phyloP scores from a whole-genome alignment of 1,139 yeast species.

The Saccharomyces hybrid region DNA sequence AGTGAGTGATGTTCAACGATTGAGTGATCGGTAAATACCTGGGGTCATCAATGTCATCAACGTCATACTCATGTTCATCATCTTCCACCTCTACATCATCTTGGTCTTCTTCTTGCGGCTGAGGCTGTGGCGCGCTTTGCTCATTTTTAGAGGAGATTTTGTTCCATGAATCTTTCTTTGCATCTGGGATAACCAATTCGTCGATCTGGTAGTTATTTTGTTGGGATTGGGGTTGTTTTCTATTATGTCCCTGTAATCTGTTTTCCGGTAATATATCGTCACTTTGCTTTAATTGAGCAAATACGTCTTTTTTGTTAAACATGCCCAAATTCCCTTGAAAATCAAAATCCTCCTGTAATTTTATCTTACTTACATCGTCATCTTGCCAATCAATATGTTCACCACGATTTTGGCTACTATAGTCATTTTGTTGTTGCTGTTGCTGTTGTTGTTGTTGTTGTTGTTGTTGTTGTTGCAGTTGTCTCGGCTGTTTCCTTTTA shows the following conservation, averaged over 20 bases:
- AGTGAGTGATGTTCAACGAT: slow-evolving; percentile 32
- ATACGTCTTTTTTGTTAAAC: slow-evolving; percentile 76
- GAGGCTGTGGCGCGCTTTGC: slow-evolving; percentile 5
- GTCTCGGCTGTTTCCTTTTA: slow-evolving; percentile 12
- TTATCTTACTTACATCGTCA: slow-evolving; percentile 44
- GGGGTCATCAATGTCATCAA: slow-evolving; percentile 9
- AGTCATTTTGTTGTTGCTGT: slow-evolving; percentile 5
- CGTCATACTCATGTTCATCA: slow-evolving; percentile 13
- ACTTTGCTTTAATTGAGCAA: slow-evolving; percentile 61
- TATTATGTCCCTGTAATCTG: slow-evolving; percentile 72
- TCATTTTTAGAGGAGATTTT: slow-evolving; percentile 10
- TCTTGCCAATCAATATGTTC: slow-evolving; percentile 43
- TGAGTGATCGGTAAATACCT: slow-evolving; percentile 29
- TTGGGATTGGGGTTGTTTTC: slow-evolving; percentile 29
- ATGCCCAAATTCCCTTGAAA: slow-evolving; percentile 74
- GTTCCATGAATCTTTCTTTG: slow-evolving; percentile 53
- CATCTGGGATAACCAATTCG: slow-evolving; percentile 63
- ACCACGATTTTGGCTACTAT: slow-evolving; percentile 2
- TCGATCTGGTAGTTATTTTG: slow-evolving; percentile 50
- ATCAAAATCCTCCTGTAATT: slow-evolving; percentile 65
- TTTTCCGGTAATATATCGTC: slow-evolving; percentile 56
- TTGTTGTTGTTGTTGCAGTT: slow-evolving; percentile 9
- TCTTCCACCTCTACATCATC: slow-evolving; percentile 8
- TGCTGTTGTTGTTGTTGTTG: slow-evolving; percentile 1
- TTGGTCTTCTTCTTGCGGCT: slow-evolving; percentile 4